These are phyloP conservation scores for Turnera subulata DNA, from an alignment of 345 rosid species.

Conservation along the genomic window DNA sequence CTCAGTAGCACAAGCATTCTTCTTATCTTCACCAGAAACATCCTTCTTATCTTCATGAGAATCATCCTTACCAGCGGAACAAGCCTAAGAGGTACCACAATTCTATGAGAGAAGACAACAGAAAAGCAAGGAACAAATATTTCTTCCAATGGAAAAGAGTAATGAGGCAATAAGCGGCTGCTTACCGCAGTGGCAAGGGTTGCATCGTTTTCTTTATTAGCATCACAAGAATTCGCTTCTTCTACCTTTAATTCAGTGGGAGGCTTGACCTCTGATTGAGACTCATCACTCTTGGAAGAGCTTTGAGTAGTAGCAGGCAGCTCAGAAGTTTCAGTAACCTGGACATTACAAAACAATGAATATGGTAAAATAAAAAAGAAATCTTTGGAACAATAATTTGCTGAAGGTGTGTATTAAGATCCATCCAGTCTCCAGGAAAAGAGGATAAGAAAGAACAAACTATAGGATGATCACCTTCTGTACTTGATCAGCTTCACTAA, in stretches of 20 bases:
- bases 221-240: constrained; percentile 16
- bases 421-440: too few species aligned
- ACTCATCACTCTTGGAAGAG: constrained; percentile 19
- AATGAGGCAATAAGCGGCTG: not conserved
- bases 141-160: too few species aligned
- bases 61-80: constrained; percentile 11
- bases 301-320: constrained; percentile 12
- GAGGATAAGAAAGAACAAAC: not conserved
- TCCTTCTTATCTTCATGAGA: constrained; percentile 13
- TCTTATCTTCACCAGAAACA: constrained; percentile 14
- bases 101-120: constrained; percentile 12
- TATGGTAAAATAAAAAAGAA: not conserved
- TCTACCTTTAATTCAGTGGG: constrained; percentile 17
- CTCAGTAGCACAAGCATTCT: constrained; percentile 12
- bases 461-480: constrained; percentile 53
- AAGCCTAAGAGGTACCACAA: constrained; percentile 23
- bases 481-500: constrained; percentile 58
- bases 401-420: too few species aligned
- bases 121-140: not conserved
- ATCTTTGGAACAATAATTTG: too few species aligned
- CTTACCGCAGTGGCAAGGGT: constrained; percentile 25
- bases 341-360: constrained; percentile 11
- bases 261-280: constrained; percentile 14
- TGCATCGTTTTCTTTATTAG: constrained; percentile 16
- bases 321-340: constrained; percentile 43